Evolutionary conservation across 768 basidiomycete genomes (phyloP).

Genomic region (Antrodiella citrinella): DNA sequence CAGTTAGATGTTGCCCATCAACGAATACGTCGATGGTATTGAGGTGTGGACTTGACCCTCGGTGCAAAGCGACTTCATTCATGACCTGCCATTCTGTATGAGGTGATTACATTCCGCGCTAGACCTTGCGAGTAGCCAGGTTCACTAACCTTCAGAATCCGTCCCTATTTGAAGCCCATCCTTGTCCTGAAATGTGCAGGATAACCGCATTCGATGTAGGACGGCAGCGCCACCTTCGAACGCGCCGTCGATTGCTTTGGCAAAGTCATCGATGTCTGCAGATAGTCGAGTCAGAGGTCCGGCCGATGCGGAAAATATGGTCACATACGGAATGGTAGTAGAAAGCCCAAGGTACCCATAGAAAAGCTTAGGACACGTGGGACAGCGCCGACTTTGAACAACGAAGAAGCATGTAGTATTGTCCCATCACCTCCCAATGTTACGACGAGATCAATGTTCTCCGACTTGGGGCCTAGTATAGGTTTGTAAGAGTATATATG

Average conservation of each 20-base stretch:
- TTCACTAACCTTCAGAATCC: slow-evolving; percentile 47
- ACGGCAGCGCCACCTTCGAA: slow-evolving; percentile 75
- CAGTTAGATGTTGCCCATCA: slow-evolving; percentile 91
- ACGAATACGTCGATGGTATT: slow-evolving; percentile 93
- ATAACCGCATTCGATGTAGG: slow-evolving; percentile 83
- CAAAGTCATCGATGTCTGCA: slow-evolving; percentile 83
- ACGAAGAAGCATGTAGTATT: slow-evolving; percentile 84
- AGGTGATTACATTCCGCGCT: slow-evolving; percentile 2
- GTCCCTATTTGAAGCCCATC: slow-evolving; percentile 48
- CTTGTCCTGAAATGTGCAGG: slow-evolving; percentile 67
- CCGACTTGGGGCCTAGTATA: slow-evolving; percentile 35
- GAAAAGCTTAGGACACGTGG: slow-evolving; percentile 89
- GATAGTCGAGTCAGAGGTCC: background rate
- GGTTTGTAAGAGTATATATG: slow-evolving; percentile 2
- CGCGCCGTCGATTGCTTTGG: slow-evolving; percentile 70
- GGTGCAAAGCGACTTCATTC: slow-evolving; percentile 92
- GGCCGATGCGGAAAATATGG: background rate
- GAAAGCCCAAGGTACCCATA: slow-evolving; percentile 89
- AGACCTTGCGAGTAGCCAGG: slow-evolving; percentile 2
- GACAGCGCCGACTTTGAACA: slow-evolving; percentile 86
- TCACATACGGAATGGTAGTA: slow-evolving; percentile 85
- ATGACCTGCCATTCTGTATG: slow-evolving; percentile 88
- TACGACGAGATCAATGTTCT: slow-evolving; percentile 77
- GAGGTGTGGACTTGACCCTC: slow-evolving; percentile 85
- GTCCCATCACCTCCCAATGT: slow-evolving; percentile 95